Base-by-base conservation (phyloP, 2,329 filamentous ascomycete species). In the Incumbomyces delicatus region DNA sequence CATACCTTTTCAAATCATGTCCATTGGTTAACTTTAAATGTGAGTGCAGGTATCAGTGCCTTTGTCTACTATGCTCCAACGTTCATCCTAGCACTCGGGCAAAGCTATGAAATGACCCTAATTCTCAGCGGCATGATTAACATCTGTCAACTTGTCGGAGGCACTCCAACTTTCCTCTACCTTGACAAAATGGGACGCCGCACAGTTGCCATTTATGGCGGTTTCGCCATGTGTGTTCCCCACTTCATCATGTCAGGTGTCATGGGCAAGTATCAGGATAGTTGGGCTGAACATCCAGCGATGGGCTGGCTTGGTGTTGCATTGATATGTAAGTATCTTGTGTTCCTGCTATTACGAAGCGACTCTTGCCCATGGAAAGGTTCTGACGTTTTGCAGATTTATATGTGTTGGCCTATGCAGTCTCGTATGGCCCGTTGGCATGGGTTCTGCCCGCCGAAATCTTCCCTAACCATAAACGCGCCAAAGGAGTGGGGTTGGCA, bases 41-140 rank as follows among this genome's bases (percentile, higher is more conserved):
- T 27, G 22, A 27, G 4, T 27, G 8, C 8, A 27, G 22, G 64
- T 1, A 67, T 70, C 47, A 27, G 22, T 27, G 22, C 22, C 8
- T 27, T 74, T 1, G 49, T 51, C 38, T 80, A 80, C 63, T 82
- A 80, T 60, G 76, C 76, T 18, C 69, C 71, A 0, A 70, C 63
- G 0, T 54, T 72, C 0, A 74, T 74, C 18, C 41, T 52, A 1
- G 50, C 61, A 0, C 56, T 61, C 0, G 63, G 61, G 0, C 58
- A 63, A 31, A 48, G 51, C 0, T 43, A 50, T 1, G 53, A 61
- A 1, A 62, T 58, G 57, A 32, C 76, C 77, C 62, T 80, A 0
- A 66, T 75, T 8, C 69, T 79, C 64, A 68, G 68, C 4, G 74
- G 75, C n/a, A 61, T 73, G 6, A 58, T 74, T 14, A 77, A 78